These are phyloP conservation scores for Sporothrix luriei DNA, from an alignment of 2,329 filamentous ascomycete species.

Conservation along the genomic window DNA sequence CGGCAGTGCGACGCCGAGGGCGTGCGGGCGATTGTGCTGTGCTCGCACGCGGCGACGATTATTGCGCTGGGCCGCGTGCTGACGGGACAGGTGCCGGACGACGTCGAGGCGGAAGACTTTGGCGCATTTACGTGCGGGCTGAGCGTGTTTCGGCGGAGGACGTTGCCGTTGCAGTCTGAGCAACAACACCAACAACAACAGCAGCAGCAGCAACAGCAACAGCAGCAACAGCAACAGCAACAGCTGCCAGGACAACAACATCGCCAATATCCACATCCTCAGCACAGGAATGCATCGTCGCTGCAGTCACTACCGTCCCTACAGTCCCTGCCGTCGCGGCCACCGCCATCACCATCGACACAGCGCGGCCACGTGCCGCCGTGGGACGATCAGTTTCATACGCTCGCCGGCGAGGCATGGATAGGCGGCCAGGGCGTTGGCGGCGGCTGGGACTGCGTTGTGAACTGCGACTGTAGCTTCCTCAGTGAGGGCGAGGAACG, in stretches of 20 bases:
- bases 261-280: neutral
- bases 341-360: slow-evolving; percentile 2
- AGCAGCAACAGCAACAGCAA: slow-evolving; percentile 35
- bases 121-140: slow-evolving; percentile 80
- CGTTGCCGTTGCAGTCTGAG: slow-evolving; percentile 38
- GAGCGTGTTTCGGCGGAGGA: slow-evolving; percentile 60
- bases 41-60: slow-evolving; percentile 85
- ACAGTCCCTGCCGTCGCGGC: neutral
- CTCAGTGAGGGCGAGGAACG: slow-evolving; percentile 37
- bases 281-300: slow-evolving; percentile 13
- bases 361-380: slow-evolving; percentile 28
- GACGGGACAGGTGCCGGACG: slow-evolving; percentile 74
- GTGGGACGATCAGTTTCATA: slow-evolving; percentile 34
- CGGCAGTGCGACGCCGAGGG: slow-evolving; percentile 70
- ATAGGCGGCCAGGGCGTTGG: slow-evolving; percentile 62
- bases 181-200: neutral
- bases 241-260: slow-evolving; percentile 21
- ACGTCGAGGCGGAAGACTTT: slow-evolving; percentile 76
- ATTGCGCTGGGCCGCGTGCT: slow-evolving; percentile 83
- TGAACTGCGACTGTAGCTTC: slow-evolving; percentile 64
- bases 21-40: slow-evolving; percentile 73
- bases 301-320: neutral
- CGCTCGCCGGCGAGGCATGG: slow-evolving; percentile 50
- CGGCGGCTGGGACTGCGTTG: slow-evolving; percentile 77
- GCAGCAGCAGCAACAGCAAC: slow-evolving; percentile 31